Evolutionary conservation across 2,329 filamentous ascomycete species (phyloP), one percentile per base, ranked within the genome.

Genomic region (Coniosporium tulheliwenetii): DNA sequence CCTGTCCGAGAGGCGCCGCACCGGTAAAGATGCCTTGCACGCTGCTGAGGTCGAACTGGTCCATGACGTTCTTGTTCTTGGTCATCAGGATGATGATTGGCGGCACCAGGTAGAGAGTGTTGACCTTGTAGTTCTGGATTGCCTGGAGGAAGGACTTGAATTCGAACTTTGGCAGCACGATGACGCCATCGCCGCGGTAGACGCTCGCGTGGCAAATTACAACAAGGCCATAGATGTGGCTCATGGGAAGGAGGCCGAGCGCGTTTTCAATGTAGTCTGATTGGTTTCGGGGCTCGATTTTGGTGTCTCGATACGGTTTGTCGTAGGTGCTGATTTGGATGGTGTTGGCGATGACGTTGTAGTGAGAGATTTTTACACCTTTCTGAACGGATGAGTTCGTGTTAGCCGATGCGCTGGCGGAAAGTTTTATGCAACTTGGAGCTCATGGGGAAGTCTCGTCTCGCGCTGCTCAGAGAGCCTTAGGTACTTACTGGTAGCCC

Each of bases 281-380:
- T 32, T 64, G 61, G 16, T 55, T 58, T 36, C 45, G 60, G 55
- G 44, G 66, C 56, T n/a, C 56, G 41, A 40, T 62, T 48, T 44
- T 53, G 38, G 39, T 70, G 58, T 65, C 53, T 48, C 72, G 48
- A 44, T 51, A 49, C 1, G 55, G 50, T 30, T 60, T 55, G 36
- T 79, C 75, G 45, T 60, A 76, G 0, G 67, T 53, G 5, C 52
- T 53, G 41, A 78, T 67, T 54, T 86, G 81, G 37, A 85, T 52
- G 0, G 76, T 71, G 52, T 87, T 89, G 40, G 82, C 73, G 38
- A 89, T 87, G 36, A 87, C 78, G 47, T 89, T 89, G 32, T 64
- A 63, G 54, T 89, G 83, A 3, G 81, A 82, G 44, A 89, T 82
- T 77, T 84, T 85, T 40, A 87, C 83, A 36, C 81, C 83, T 79